Evolutionary conservation across 257 asterid genomes (phyloP).

Genomic region (Ocimum tenuiflorum): DNA sequence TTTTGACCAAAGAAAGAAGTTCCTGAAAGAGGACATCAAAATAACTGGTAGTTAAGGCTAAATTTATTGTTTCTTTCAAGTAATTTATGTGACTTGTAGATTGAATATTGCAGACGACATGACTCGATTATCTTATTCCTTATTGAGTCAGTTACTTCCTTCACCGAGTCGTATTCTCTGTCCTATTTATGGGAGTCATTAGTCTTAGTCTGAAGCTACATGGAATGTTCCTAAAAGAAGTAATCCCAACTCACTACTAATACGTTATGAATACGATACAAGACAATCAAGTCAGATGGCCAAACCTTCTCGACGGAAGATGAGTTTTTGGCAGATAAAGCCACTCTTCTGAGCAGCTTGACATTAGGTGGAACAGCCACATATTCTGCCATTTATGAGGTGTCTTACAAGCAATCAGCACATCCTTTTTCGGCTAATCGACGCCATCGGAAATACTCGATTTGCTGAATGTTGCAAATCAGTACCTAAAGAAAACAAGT

Average conservation of each 20-base stretch:
- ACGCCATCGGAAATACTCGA: conserved; percentile 26
- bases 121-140: no score
- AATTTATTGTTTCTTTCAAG: not conserved
- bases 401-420: conserved; percentile 29
- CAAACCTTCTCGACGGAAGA: conserved; percentile 40
- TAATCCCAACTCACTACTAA: conserved; percentile 19
- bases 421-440: conserved; percentile 18
- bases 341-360: conserved; percentile 42
- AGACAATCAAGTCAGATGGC: conserved; percentile 2
- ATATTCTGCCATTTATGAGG: conserved; percentile 47
- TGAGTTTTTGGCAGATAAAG: conserved; percentile 23
- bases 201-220: no score
- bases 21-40: conserved; percentile 42
- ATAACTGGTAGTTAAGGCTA: conserved; percentile 5
- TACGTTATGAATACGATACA: not conserved
- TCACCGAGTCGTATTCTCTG: no score
- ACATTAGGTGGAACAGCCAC: conserved; percentile 36
- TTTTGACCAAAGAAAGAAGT: conserved; percentile 44
- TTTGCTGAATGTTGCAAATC: conserved; percentile 17
- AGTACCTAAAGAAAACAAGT: conserved; percentile 23
- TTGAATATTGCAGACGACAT: conserved; percentile 20
- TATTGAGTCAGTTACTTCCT: no score
- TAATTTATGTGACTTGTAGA: not conserved
- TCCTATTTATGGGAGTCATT: conserved; percentile 18
- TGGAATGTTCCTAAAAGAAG: not conserved